Evolutionary conservation across 768 basidiomycete species (phyloP), one percentile per base, ranked within the genome.

Genomic region (Roridomyces roridus): DNA sequence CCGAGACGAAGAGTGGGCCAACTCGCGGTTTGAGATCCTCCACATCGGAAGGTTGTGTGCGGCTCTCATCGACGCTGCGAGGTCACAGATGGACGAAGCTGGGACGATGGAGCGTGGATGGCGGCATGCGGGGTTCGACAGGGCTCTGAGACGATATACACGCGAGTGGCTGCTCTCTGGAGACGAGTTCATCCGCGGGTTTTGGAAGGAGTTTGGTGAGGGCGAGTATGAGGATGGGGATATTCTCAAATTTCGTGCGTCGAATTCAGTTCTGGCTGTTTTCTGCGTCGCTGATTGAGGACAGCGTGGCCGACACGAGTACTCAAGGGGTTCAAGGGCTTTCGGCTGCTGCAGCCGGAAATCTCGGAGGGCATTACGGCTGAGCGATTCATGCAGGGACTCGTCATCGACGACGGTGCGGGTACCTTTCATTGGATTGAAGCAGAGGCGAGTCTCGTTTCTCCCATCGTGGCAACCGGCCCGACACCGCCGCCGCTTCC

Each of bases 111-210:
- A 72, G 40, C 71, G 65, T 51, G 50, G 43, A 18, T 81, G 80
- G 80, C 68, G 79, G 41, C 71, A 72, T 55, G 46, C 70, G 21
- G 71, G 66, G 64, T 79, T 81, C 48, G 78, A 81, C 70, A 66
- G 80, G 4, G 74, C 76, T 18, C 59, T 81, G 41, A 69, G 70
- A 25, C 67, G 80, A 50, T 80, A 78, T 57, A 76, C 74, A 63
- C 66, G 74, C 37, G 68, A 73, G 15, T 81, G 80, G 80, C 68
- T 81, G 25, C 65, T 80, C 11, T 73, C 68, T 52, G 62, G 51
- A 69, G 74, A 77, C 26, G 72, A 74, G 68, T 75, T 70, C 48
- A 42, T 77, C 14, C 69, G 67, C 51, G 68, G 68, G 15, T 78
- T 80, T 61, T 77, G 68, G 63, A 53, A 70, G 5, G 78, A 80